A percentile compares a stretch with the other conserved stretches of the same genome.
These are phyloP conservation scores for Suhomyces prunicola DNA, from an alignment of 805 yeast species.

Conservation along the genomic window DNA sequence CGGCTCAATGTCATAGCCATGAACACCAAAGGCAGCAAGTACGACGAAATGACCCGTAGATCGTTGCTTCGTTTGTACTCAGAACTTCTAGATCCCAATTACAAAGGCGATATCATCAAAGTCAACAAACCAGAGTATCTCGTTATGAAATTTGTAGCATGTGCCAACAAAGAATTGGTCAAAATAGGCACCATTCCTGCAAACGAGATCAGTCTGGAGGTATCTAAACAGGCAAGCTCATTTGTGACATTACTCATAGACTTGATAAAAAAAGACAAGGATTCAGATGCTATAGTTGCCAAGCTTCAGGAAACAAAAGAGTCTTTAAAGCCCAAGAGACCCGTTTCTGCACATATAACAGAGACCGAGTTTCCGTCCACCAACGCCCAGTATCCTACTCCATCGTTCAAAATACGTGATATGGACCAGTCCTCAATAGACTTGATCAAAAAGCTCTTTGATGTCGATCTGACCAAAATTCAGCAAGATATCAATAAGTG, in stretches of 20 bases:
- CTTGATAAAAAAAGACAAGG: conserved; percentile 36
- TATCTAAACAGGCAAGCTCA: conserved; percentile 33
- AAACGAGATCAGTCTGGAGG: conserved; percentile 26
- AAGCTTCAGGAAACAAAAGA: conserved; percentile 44
- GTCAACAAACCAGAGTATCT: conserved; percentile 43
- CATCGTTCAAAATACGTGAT: conserved; percentile 53
- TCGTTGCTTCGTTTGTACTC: conserved; percentile 62
- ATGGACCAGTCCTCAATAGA: conserved; percentile 45
- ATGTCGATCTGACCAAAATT: conserved; percentile 43
- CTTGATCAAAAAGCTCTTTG: conserved; percentile 49
- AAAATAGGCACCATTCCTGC: conserved; percentile 36
- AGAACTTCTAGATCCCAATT: conserved; percentile 49
- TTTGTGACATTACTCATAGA: conserved; percentile 38
- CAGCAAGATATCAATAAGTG: conserved; percentile 52
- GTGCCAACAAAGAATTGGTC: conserved; percentile 50
- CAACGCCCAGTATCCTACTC: conserved; percentile 30
- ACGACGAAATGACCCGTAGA: conserved; percentile 52
- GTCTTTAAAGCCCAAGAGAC: conserved; percentile 27
- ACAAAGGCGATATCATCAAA: conserved; percentile 29
- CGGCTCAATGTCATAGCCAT: conserved; percentile 46
- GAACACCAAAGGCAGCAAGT: conserved; percentile 29
- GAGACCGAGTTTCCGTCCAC: not conserved
- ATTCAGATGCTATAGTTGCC: conserved; percentile 35
- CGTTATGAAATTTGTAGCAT: conserved; percentile 50
- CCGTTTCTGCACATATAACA: not conserved